Evolutionary conservation across 2,329 filamentous ascomycete species (phyloP), one percentile per base, ranked within the genome.

Genomic region (Monilinia fructigena): DNA sequence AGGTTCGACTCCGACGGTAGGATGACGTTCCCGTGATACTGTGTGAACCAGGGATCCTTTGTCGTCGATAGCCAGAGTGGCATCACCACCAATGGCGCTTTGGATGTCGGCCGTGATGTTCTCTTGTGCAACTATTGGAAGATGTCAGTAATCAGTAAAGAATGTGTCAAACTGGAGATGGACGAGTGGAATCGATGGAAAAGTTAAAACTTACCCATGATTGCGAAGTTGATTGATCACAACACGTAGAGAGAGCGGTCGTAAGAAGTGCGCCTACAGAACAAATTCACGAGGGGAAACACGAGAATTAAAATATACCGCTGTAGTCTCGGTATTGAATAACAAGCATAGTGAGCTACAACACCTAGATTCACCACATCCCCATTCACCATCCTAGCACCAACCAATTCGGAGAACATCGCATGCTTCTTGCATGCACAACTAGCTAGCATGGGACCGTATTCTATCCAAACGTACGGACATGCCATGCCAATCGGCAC

Each of bases 1-100:
- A 4, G 45, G n/a, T 20, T 61, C 58, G 8, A 50, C 5, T 7
- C 58, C 58, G 31, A 0, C 31, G 16, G 31, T 61, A 18, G 14
- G 28, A 12, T 61, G 58, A 50, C n/a, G 45, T 35, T 61, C 45
- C n/a, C 58, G 47, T 20, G 38, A 53, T 48, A 68, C 66, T n/a
- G 64, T 68, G 28, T 69, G 64, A 16, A 71, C 55, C 18, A 72
- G 55, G 14, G 69, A 65, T 23, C 69, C 67, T 55, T 72, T 71
- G 1, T 68, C 65, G 8, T 65, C 67, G 18, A 71, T 53, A 40
- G 64, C 66, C 58, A 69, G 55, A 55, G 63, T 67, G 31, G 69
- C 63, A 54, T 69, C 68, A 16, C 50, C 62, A n/a, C 55, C 53
- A 20, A 68, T 55, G 28, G 45, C 38, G n/a, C 63, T 55, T 47